Conservation (phyloP, 306 rosid genomes). For the Pueraria montana region DNA sequence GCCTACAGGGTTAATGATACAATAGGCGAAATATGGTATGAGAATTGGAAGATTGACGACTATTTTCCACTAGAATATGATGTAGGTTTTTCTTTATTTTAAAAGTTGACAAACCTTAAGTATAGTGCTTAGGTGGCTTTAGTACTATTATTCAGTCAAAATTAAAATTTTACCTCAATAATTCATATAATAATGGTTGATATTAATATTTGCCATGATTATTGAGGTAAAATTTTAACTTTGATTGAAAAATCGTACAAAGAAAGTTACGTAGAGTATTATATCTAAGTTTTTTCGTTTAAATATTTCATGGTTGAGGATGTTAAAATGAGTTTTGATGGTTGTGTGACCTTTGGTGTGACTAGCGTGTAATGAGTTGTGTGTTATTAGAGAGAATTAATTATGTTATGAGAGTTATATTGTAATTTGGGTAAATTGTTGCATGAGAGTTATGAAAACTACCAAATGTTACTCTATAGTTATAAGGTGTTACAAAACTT, state of each 20-base stretch:
- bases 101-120: background rate
- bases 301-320: background rate
- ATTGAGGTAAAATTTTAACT: background rate
- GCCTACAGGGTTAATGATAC: background rate
- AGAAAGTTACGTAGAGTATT: background rate
- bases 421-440: background rate
- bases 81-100: background rate
- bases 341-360: background rate
- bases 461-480: background rate
- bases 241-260: background rate
- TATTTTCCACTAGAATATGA: background rate
- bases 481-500: background rate
- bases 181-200: background rate
- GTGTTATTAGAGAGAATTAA: background rate
- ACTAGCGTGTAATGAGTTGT: background rate
- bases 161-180: background rate
- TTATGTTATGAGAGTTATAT: background rate
- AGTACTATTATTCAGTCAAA: background rate
- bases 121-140: background rate
- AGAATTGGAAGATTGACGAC: background rate
- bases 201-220: background rate
- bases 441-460: background rate
- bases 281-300: background rate
- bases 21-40: background rate
- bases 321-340: background rate